Evolutionary conservation across 768 basidiomycete species (phyloP).

Genomic region (Phylloporus sp.): DNA sequence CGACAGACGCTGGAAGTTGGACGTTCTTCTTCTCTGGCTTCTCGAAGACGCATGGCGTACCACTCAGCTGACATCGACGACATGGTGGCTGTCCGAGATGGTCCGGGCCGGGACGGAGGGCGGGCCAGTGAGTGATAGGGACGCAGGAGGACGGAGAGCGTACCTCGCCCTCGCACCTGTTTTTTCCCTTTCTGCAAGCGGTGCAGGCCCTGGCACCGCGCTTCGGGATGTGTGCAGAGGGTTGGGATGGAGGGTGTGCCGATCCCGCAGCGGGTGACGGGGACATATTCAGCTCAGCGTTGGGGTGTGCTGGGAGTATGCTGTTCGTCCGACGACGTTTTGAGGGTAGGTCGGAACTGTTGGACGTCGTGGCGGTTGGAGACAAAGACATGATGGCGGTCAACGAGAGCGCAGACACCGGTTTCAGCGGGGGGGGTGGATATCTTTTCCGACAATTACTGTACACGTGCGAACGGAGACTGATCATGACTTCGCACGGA

Average conservation of each 20-base stretch:
- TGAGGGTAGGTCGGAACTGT: conserved; percentile 48
- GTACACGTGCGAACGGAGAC: conserved; percentile 11
- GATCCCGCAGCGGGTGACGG: conserved; percentile 36
- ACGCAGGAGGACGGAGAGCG: conserved; percentile 34
- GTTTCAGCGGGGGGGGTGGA: not conserved
- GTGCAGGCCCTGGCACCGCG: conserved; percentile 88
- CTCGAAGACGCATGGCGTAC: conserved; percentile 80
- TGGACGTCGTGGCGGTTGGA: conserved; percentile 54
- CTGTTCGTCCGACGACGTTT: conserved; percentile 57
- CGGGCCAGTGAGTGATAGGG: conserved; percentile 62
- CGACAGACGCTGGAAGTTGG: conserved; percentile 52
- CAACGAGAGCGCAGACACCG: conserved; percentile 9
- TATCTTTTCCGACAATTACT: conserved; percentile 12
- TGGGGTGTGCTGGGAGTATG: conserved; percentile 12
- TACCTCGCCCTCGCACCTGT: conserved; percentile 91
- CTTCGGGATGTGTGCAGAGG: conserved; percentile 72
- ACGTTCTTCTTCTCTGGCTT: conserved; percentile 86
- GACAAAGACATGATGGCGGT: conserved; percentile 59
- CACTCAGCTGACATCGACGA: conserved; percentile 82
- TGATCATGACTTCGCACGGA: too few species aligned
- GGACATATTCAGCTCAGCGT: conserved; percentile 24
- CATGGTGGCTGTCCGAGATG: conserved; percentile 70
- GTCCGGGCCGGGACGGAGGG: conserved; percentile 70
- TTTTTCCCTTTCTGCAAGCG: conserved; percentile 87
- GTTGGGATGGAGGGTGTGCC: conserved; percentile 27